Percentiles rank a stretch among this genome's conserved stretches.
These are phyloP conservation scores for Fusarium tanahbumbuense DNA, from an alignment of 2,329 filamentous ascomycete genomes.

Conservation along the genomic window DNA sequence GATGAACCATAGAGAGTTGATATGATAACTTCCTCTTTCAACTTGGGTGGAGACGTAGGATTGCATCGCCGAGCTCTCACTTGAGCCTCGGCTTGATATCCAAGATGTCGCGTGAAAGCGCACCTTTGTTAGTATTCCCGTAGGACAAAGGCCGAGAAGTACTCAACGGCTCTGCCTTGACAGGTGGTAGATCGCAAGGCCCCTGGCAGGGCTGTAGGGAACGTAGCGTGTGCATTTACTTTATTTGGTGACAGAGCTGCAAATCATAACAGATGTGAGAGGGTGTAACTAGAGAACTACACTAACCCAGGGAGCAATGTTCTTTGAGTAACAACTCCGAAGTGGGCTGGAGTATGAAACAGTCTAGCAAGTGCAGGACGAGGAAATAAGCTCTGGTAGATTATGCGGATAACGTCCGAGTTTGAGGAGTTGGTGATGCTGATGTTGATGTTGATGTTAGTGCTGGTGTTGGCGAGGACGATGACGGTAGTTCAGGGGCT, in stretches of 20 bases:
- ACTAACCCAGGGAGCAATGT: slow-evolving; percentile 32
- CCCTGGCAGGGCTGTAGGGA: slow-evolving; percentile 30
- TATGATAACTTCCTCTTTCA: slow-evolving; percentile 7
- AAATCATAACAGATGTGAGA: slow-evolving; percentile 32
- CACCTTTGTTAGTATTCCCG: slow-evolving; percentile 2
- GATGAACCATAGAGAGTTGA: slow-evolving; percentile 20
- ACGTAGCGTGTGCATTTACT: slow-evolving; percentile 6
- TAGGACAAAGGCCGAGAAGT: slow-evolving; percentile 7
- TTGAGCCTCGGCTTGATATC: slow-evolving; percentile 38
- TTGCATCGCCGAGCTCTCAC: slow-evolving; percentile 15
- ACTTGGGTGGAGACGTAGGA: slow-evolving; percentile 18
- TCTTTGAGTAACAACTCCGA: slow-evolving; percentile 24
- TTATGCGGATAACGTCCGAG: slow-evolving; percentile 42
- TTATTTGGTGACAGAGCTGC: slow-evolving; percentile 28
- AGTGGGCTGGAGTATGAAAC: slow-evolving; percentile 21
- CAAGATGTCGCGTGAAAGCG: slow-evolving; percentile 31
- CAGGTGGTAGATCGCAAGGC: slow-evolving; percentile 34
- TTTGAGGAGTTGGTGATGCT: slow-evolving; percentile 23
- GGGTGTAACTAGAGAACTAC: slow-evolving; percentile 16
- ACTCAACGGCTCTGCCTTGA: slow-evolving; percentile 23
- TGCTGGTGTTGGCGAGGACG: slow-evolving; percentile 16
- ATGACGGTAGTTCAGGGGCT: slow-evolving; percentile 26
- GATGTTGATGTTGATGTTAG: slow-evolving; percentile 3
- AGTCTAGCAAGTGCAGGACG: slow-evolving; percentile 13
- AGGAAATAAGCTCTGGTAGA: slow-evolving; percentile 13